A percentile compares a stretch with the other conserved stretches of the same genome.
These are phyloP conservation scores for Bryum argenteum DNA, from an alignment of 225 moss, liverwort and hornwort species.

Conservation along the genomic window DNA sequence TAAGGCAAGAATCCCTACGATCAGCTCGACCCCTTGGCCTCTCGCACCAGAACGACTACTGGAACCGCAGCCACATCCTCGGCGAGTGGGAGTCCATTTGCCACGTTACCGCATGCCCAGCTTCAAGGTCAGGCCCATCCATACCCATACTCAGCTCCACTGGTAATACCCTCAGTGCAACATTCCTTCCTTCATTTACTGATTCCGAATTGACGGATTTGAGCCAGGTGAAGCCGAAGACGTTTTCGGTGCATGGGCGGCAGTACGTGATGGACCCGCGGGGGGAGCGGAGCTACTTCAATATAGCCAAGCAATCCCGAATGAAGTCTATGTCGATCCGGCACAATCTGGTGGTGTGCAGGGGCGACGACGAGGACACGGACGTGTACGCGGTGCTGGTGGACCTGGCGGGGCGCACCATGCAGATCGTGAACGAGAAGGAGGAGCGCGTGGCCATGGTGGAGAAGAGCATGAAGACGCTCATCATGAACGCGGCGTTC, in stretches of 20 bases:
- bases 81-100: constrained; percentile 92
- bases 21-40: constrained; percentile 66
- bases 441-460: constrained; percentile 77
- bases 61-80: constrained; percentile 66
- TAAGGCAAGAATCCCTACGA: constrained; percentile 85
- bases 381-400: constrained; percentile 74
- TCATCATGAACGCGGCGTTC: constrained; percentile 86
- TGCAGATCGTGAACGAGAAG: constrained; percentile 85
- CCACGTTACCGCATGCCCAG: constrained; percentile 77
- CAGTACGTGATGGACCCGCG: constrained; percentile 57
- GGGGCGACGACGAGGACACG: constrained; percentile 64
- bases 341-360: constrained; percentile 84
- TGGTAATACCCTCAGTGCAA: neutral
- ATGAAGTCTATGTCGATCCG: constrained; percentile 78
- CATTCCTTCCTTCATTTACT: neutral
- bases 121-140: constrained; percentile 73
- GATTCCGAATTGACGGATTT: neutral
- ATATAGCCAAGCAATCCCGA: constrained; percentile 78
- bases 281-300: constrained; percentile 61
- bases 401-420: constrained; percentile 78
- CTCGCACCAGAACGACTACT: constrained; percentile 64
- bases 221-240: constrained; percentile 68
- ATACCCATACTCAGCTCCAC: too few species aligned
- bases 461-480: constrained; percentile 76
- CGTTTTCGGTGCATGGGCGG: constrained; percentile 65